Evolutionary conservation across 495 filamentous ascomycete genomes (phyloP), one percentile per base, ranked within the genome.

Genomic region (Trichoderma parareesei): DNA sequence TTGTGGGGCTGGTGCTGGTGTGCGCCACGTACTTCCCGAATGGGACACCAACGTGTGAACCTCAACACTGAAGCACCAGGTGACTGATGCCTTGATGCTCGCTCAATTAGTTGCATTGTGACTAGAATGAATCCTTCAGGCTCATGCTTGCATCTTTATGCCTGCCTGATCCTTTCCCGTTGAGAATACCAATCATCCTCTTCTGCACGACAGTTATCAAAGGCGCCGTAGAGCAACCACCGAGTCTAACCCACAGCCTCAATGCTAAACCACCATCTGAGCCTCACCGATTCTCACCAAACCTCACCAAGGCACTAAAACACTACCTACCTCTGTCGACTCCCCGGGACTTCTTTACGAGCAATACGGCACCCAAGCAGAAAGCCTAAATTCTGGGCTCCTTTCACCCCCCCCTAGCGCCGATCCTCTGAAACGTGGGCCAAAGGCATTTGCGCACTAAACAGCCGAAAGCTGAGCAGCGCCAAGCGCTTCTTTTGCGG

Each of bases 391-490:
- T 11, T 38, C 53, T 57, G 37, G 9, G 33, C 14, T 27, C 27
- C 27, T 27, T 27, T 27, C 27, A 27, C 27, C 27, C 27, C 33
- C 53, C 4, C 20, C 11, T 57, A 37, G 53, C 20, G 53, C 11
- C 53, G 53, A 57, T 57, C 53, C 53, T 57, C 7, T 27, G 53
- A 14, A 27, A 57, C 53, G 53, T 57, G 46, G 46, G n/a, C 46
- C 18, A 18, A 16, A n/a, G 6, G 46, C n/a, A 49, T 49, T 49
- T 27, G 27, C 4, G 46, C 6, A 5, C 46, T 49, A 7, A 27
- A 18, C 46, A 57, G 27, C 18, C 5, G 35, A 3, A 35, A 37
- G 7, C 53, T 33, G 53, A 2, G 6, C 27, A 37, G 4, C 53
- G 53, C 53, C 27, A 57, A 57, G 53, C 35, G 18, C 6, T 27